Evolutionary conservation across 345 rosid species (phyloP).

Genomic region (Gossypium rotundifolium): DNA sequence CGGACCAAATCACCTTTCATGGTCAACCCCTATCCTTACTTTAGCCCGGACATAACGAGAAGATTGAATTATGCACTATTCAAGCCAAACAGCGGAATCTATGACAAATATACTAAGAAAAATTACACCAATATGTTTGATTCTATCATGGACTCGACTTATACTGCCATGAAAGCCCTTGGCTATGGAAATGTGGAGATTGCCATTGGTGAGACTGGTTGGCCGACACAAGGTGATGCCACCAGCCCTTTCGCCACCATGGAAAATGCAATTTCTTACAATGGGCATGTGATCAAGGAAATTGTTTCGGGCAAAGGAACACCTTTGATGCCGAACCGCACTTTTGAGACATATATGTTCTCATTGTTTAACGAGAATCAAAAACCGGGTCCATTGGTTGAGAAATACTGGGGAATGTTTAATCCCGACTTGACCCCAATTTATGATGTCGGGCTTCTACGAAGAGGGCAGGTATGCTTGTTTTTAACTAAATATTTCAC

Average conservation of each 20-base stretch:
- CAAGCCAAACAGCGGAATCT: constrained; percentile 51
- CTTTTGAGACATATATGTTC: constrained; percentile 65
- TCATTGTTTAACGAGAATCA: constrained; percentile 72
- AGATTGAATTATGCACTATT: constrained; percentile 46
- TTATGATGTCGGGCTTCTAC: constrained; percentile 52
- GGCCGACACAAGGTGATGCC: constrained; percentile 70
- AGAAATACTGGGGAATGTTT: constrained; percentile 76
- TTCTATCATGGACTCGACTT: constrained; percentile 55
- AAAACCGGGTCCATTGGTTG: constrained; percentile 62
- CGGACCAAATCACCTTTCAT: constrained; percentile 67
- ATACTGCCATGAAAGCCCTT: constrained; percentile 62
- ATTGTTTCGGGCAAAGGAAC: constrained; percentile 50
- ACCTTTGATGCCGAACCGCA: constrained; percentile 70
- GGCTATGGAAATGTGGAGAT: constrained; percentile 64
- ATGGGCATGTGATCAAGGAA: constrained; percentile 40
- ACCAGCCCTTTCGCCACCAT: constrained; percentile 33
- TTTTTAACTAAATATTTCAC: neutral
- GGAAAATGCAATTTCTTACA: constrained; percentile 55
- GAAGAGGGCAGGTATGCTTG: constrained; percentile 29
- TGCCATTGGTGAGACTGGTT: constrained; percentile 72
- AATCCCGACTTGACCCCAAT: constrained; percentile 63
- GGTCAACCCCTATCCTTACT: constrained; percentile 84
- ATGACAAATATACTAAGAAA: constrained; percentile 43
- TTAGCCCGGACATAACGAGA: constrained; percentile 29
- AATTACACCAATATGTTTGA: constrained; percentile 82